Evolutionary conservation across 2,329 filamentous ascomycete genomes (phyloP), one percentile per base, ranked within the genome.

Genomic region (Phialocephala subalpina): DNA sequence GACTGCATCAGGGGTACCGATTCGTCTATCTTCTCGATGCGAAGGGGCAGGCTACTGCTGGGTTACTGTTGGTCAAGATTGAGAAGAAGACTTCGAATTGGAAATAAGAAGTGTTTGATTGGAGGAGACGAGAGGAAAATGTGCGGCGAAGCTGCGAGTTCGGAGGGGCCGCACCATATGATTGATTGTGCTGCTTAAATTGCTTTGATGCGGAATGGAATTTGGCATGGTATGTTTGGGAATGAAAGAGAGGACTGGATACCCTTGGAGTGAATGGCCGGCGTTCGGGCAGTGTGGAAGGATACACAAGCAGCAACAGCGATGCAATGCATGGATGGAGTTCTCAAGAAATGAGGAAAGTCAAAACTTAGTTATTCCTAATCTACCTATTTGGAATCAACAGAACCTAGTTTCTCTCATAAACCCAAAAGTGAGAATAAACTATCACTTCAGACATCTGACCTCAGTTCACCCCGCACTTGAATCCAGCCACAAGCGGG

Each of bases 11-110:
- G 38, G 95, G 96, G 0, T 92, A 92, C 72, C 84, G 94, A 12
- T 88, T 97, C 70, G 82, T 98, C 63, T 91, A 90, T 73, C 80
- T 98, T 65, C 83, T 92, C 69, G 90, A 97, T 75, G 82, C 83
- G 29, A 84, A 89, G 68, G 93, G 93, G 0, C 81, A 83, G 35
- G 78, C 87, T 64, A 91, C 87, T 2, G 84, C 87, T 25, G 93
- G 92, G 0, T 83, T 89, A 16, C 74, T 98, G 59, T 79, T 98
- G 66, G 87, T 97, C 35, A 89, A 88, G 77, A 85, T 97, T 60
- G 84, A 84, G 60, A 96, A 94, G 80, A 69, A 63, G 42, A 12
- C 66, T 5, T 55, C 18, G 49, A 64, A 56, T 38, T 63, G 60
- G 60, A 60, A 59, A 59, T 59, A 45, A n/a, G n/a, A n/a, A n/a